Base-by-base conservation (phyloP, 2,329 filamentous ascomycete genomes). In the Incumbomyces lentus region DNA sequence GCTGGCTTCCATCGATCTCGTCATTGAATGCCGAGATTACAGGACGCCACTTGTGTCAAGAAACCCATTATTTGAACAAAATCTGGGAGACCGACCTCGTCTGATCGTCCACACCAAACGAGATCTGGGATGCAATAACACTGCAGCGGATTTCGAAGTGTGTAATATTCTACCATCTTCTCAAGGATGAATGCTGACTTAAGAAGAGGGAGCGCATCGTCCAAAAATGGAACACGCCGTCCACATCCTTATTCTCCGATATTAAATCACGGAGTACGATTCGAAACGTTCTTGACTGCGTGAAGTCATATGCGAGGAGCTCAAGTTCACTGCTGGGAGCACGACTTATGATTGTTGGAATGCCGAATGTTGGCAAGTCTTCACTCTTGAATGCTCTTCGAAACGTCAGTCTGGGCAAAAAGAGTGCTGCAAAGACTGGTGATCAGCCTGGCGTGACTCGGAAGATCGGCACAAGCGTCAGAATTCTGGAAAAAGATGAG, bases 291-390 rank as follows among this genome's bases (percentile, higher is more conserved):
- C 63, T 77, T 22, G 63, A 70, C 1, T 68, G 70, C 47, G 68
- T 80, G 46, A 73, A 73, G 49, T 59, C 66, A 3, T 69, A 75
- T 51, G 74, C 75, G 18, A 31, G 33, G 26, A 53, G 59, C n/a
- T 62, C 64, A 26, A 71, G 79, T 56, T 54, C 46, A 18, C 68
- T 96, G n/a, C 81, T 85, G 6, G 89, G 88, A n/a, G 76, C 87
- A 55, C 79, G 88, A 40, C 78, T 88, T 47, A 76, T 98, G 63
- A 78, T 96, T 1, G 89, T 96, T 12, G 92, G 92, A 46, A 95
- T 98, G 89, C 92, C 92, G 31, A 98, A 98, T 61, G 86, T 95
- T 0, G 92, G 92, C 31, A 98, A 98, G 67, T 94, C 86, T 39
- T 88, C 89, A 1, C 72, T 98, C n/a, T 78, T 98, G 35, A 98